These are phyloP conservation scores for Gastroboletus turbinatus DNA, from an alignment of 1,284 basidiomycete species.

Conservation along the genomic window DNA sequence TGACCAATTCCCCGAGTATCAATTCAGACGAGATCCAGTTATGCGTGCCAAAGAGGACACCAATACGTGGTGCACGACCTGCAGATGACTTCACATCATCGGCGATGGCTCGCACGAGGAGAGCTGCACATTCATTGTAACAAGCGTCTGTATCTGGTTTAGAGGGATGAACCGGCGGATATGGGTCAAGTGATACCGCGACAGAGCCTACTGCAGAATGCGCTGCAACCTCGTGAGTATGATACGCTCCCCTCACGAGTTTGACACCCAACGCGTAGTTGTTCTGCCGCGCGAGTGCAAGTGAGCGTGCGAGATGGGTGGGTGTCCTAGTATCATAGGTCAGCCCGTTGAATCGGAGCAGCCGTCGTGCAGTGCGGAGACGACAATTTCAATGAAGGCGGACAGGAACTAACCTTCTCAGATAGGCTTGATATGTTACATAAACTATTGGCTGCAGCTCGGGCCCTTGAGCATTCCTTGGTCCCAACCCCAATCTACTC, in stretches of 20 bases:
- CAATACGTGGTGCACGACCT: constrained; percentile 45
- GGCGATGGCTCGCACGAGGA: constrained; percentile 60
- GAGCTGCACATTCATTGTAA: constrained; percentile 69
- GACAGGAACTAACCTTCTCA: constrained; percentile 54
- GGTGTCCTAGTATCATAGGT: constrained; percentile 52
- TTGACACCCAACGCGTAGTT: constrained; percentile 89
- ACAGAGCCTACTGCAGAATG: constrained; percentile 35
- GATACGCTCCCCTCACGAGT: constrained; percentile 94
- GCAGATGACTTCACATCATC: constrained; percentile 21
- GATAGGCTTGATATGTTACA: constrained; percentile 85
- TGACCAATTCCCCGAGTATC: constrained; percentile 62
- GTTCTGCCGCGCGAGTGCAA: constrained; percentile 68
- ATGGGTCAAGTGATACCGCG: constrained; percentile 54
- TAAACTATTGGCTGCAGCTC: constrained; percentile 67
- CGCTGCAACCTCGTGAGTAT: constrained; percentile 70
- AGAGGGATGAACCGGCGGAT: constrained; percentile 65
- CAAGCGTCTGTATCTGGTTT: constrained; percentile 80
- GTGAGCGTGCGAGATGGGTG: constrained; percentile 61
- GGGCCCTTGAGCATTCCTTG: not conserved
- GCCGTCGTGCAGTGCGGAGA: no score
- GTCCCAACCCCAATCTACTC: constrained; percentile 1
- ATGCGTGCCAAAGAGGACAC: constrained; percentile 85
- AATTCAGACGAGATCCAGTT: constrained; percentile 69
- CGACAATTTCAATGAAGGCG: not conserved
- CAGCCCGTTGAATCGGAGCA: constrained; percentile 8